Base-by-base conservation (phyloP, 139 green algal genomes). In the Chlorella ohadii region DNA sequence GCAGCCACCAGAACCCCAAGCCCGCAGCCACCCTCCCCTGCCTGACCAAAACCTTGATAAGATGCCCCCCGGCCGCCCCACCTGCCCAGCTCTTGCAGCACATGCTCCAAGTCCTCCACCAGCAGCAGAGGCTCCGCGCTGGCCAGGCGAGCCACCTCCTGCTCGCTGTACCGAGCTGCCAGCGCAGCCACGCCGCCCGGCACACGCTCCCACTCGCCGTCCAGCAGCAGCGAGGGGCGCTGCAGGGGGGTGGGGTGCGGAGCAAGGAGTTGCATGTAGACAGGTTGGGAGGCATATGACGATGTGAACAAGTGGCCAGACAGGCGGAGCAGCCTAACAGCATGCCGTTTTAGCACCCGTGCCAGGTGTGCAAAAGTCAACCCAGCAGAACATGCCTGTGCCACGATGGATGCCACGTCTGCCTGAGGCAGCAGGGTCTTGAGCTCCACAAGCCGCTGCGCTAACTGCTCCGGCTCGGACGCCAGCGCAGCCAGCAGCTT, bases 141-240 rank as follows among this genome's bases (percentile, higher is more conserved):
- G 13, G 34, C 81, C 41, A 85, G 39, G 3, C 33, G 41, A 3
- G 71, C 82, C 66, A 31, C 55, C 20, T 79, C 55, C 38, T 59
- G 51, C 25, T 82, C 55, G 36, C 55, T 81, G 56, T 83, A 86
- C 16, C 23, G 66, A 59, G 36, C 66, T 28, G 17, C 39, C 44
- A 86, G 55, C 28, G 39, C 41, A 27, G 41, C 63, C 47, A 59
- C 59, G 13, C 31, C 73, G 25, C 17, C 59, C 11, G 64, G 63
- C 72, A 87, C 38, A 1, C 59, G 55, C 33, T 79, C 70, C 84
- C 82, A 86, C 34, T 86, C 82, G 23, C 67, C 71, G 13, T 38
- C 16, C 19, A 86, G 36, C 76, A 86, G 51, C 68, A 86, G 71
- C 7, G 71, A 82, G 47, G 82, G 82, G 25, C 82, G 67, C 57